phyloP scores from a whole-genome alignment of 2,329 filamentous ascomycete genomes.

The Aspergillus quadrilineatus region DNA sequence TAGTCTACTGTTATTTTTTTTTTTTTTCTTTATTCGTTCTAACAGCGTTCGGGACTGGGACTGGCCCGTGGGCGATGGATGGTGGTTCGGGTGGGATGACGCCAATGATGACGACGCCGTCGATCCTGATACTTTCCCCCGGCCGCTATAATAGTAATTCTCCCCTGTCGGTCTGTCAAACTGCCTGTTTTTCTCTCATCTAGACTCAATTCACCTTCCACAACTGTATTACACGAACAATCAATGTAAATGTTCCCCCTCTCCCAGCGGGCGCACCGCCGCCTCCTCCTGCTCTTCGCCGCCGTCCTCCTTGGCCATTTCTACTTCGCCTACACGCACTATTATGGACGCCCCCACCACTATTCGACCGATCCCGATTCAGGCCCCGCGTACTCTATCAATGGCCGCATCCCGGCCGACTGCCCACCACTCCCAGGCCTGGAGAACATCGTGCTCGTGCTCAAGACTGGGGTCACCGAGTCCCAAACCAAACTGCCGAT shows the following conservation, averaged over 20 bases:
- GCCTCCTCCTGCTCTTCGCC: slow-evolving; percentile 1
- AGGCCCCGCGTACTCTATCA: slow-evolving; percentile 1
- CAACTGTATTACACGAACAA: not conserved
- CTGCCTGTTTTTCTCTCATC: not conserved
- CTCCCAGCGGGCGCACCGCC: slow-evolving; percentile 3
- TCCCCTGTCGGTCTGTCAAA: not conserved
- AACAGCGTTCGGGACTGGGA: no score
- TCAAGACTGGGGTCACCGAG: slow-evolving; percentile 61
- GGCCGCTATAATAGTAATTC: not conserved
- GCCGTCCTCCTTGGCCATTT: not conserved
- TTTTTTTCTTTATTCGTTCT: no score
- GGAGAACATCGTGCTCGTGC: slow-evolving; percentile 55
- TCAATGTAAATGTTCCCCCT: slow-evolving; percentile 1
- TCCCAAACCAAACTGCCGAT: slow-evolving; percentile 54
- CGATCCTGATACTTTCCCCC: not conserved
- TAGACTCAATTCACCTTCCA: not conserved
- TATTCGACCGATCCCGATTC: not conserved
- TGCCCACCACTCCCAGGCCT: slow-evolving; percentile 40
- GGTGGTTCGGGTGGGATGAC: not conserved
- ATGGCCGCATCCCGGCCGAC: not conserved
- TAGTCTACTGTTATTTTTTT: no score
- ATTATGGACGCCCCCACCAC: not conserved
- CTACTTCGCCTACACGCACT: not conserved
- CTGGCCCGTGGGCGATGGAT: not conserved
- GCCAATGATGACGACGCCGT: not conserved